A percentile compares a stretch with the other conserved stretches of the same genome.
phyloP scores from a whole-genome alignment of 2,329 filamentous ascomycete genomes.

The Neurospora sp. region DNA sequence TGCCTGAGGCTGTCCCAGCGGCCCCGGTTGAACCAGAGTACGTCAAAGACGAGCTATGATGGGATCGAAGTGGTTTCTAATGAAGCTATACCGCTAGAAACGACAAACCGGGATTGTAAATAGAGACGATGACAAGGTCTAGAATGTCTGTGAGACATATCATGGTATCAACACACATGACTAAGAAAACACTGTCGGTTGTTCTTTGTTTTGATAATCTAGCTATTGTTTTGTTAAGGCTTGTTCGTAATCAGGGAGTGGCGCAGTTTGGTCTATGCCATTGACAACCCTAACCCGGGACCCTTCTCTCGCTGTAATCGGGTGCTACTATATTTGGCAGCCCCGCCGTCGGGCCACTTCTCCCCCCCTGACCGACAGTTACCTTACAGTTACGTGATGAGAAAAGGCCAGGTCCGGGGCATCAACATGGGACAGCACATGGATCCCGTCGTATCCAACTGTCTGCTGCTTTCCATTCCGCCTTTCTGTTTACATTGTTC shows the following conservation, averaged over 20 bases:
- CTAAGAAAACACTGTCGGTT: neutral
- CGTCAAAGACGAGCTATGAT: neutral
- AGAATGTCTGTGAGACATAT: neutral
- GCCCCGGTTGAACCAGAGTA: neutral
- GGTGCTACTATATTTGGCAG: neutral
- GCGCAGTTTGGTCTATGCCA: neutral
- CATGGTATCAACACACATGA: neutral
- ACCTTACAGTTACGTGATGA: neutral
- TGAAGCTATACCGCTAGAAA: neutral
- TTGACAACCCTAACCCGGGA: neutral
- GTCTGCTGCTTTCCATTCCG: neutral
- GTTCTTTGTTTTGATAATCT: neutral
- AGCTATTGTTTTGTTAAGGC: neutral
- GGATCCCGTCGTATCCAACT: neutral
- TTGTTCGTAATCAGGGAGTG: neutral
- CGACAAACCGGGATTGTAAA: neutral
- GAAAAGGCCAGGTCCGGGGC: neutral
- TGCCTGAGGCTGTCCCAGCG: constrained; percentile 21
- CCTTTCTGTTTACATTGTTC: neutral
- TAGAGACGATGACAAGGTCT: neutral
- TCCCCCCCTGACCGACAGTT: neutral
- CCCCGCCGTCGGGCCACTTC: neutral
- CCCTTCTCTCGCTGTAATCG: neutral
- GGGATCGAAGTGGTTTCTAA: neutral
- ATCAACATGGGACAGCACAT: neutral